Evolutionary conservation across 495 filamentous ascomycete genomes (phyloP).

Genomic region (Tetracladium setigerum): DNA sequence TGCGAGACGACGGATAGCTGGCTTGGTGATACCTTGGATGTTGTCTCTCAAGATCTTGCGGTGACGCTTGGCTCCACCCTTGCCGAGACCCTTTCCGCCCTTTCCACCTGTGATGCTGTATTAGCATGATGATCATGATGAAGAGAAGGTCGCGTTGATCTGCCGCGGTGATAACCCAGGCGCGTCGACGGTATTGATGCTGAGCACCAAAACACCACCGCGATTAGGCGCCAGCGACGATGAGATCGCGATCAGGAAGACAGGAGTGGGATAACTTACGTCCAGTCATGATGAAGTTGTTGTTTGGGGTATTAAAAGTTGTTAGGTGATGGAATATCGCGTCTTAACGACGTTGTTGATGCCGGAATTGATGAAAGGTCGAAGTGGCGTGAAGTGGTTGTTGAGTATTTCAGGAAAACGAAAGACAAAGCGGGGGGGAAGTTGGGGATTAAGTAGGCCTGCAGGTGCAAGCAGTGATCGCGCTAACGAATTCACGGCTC

Average conservation of each 20-base stretch:
- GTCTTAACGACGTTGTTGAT: constrained; percentile 13
- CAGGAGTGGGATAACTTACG: constrained; percentile 17
- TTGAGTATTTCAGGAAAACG: background rate
- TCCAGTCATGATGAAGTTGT: constrained; percentile 24
- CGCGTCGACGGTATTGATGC: constrained; percentile 2
- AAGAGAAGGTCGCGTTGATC: constrained; percentile 3
- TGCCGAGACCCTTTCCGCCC: constrained; percentile 94
- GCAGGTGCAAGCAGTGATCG: constrained; percentile 1
- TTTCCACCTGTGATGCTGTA: constrained; percentile 61
- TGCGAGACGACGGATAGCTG: constrained; percentile 99
- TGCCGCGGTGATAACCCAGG: constrained; percentile 2
- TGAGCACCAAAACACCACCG: constrained; percentile 13
- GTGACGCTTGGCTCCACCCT: constrained; percentile 84
- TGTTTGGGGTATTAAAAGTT: constrained; percentile 7
- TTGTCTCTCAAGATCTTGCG: constrained; percentile 99
- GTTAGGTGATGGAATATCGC: constrained; percentile 17
- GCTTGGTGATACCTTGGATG: constrained; percentile 99
- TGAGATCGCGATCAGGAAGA: constrained; percentile 8
- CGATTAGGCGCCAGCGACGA: constrained; percentile 10
- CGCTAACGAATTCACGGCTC: background rate
- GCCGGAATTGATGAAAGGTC: constrained; percentile 14
- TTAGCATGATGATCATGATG: constrained; percentile 14
- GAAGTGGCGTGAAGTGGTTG: constrained; percentile 5
- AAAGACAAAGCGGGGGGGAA: constrained; percentile 2
- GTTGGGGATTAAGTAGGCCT: constrained; percentile 5